Conservation (phyloP, 2,329 filamentous ascomycete species). For the Nigrograna mackinnonii region DNA sequence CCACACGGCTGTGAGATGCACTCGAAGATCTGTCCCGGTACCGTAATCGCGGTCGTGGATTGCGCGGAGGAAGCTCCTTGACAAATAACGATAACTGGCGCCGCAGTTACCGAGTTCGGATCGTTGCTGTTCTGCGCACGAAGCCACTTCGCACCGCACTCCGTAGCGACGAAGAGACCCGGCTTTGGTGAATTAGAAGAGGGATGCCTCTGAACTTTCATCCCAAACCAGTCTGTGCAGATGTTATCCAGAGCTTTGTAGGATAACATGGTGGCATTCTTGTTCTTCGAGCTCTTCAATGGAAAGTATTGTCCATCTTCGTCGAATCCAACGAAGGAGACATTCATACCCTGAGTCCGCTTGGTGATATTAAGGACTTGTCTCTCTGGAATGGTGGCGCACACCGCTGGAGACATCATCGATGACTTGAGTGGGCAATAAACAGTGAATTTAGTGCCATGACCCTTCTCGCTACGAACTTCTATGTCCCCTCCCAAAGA, state of each 20-base stretch:
- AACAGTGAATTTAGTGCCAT: slow-evolving; percentile 42
- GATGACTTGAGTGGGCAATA: slow-evolving; percentile 36
- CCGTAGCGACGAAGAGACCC: slow-evolving; percentile 36
- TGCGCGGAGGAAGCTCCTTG: slow-evolving; percentile 38
- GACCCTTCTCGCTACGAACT: slow-evolving; percentile 36
- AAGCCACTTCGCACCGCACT: slow-evolving; percentile 30
- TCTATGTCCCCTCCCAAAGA: slow-evolving; percentile 41
- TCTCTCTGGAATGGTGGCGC: slow-evolving; percentile 20
- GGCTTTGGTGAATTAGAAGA: slow-evolving; percentile 14
- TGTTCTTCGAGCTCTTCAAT: slow-evolving; percentile 32
- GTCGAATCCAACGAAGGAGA: slow-evolving; percentile 38
- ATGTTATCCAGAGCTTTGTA: slow-evolving; percentile 35
- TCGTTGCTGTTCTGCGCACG: slow-evolving; percentile 27
- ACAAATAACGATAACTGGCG: slow-evolving; percentile 38
- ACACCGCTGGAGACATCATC: slow-evolving; percentile 30
- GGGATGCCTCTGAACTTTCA: slow-evolving; percentile 23
- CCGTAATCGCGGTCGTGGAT: slow-evolving; percentile 37
- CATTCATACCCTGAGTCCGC: slow-evolving; percentile 31
- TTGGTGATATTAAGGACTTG: slow-evolving; percentile 25
- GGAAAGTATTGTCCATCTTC: slow-evolving; percentile 32
- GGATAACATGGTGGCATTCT: slow-evolving; percentile 31
- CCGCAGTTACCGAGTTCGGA: slow-evolving; percentile 16
- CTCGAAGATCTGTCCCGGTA: slow-evolving; percentile 37
- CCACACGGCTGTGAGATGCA: slow-evolving; percentile 40
- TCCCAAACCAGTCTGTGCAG: slow-evolving; percentile 40